phyloP scores from a whole-genome alignment of 2,329 filamentous ascomycete genomes.

The Pyrenophora tritici-repentis region DNA sequence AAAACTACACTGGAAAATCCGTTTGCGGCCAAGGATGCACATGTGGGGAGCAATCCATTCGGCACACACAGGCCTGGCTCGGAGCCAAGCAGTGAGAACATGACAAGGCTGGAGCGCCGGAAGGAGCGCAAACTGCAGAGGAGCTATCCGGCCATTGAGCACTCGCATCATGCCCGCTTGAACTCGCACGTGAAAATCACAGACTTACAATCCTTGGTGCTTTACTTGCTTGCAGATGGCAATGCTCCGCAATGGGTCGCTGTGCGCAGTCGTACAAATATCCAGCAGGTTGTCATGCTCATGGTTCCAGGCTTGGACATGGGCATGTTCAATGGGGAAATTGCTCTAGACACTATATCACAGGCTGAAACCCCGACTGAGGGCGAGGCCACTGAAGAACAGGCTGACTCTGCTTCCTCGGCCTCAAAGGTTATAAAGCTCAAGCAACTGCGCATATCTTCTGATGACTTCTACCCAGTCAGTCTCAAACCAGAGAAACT shows the following conservation, averaged over 20 bases:
- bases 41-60: slow-evolving; percentile 25
- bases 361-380: neutral
- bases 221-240: slow-evolving; percentile 66
- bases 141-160: slow-evolving; percentile 53
- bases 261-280: slow-evolving; percentile 59
- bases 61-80: slow-evolving; percentile 13
- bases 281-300: slow-evolving; percentile 79
- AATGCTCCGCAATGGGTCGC: slow-evolving; percentile 67
- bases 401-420: slow-evolving; percentile 14
- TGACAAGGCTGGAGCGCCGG: slow-evolving; percentile 28
- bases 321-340: slow-evolving; percentile 76
- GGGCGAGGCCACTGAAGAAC: slow-evolving; percentile 1
- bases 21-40: slow-evolving; percentile 20
- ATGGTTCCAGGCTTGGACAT: slow-evolving; percentile 93
- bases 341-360: slow-evolving; percentile 21
- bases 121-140: slow-evolving; percentile 41
- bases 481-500: slow-evolving; percentile 50
- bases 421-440: slow-evolving; percentile 21
- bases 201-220: slow-evolving; percentile 61
- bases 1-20: slow-evolving; percentile 18
- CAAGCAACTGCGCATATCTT: slow-evolving; percentile 45
- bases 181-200: slow-evolving; percentile 61
- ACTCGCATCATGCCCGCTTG: slow-evolving; percentile 58
- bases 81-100: slow-evolving; percentile 6
- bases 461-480: slow-evolving; percentile 57